Base-by-base conservation (phyloP, 2,329 filamentous ascomycete species). In the Colletotrichum gloeosporioides region DNA sequence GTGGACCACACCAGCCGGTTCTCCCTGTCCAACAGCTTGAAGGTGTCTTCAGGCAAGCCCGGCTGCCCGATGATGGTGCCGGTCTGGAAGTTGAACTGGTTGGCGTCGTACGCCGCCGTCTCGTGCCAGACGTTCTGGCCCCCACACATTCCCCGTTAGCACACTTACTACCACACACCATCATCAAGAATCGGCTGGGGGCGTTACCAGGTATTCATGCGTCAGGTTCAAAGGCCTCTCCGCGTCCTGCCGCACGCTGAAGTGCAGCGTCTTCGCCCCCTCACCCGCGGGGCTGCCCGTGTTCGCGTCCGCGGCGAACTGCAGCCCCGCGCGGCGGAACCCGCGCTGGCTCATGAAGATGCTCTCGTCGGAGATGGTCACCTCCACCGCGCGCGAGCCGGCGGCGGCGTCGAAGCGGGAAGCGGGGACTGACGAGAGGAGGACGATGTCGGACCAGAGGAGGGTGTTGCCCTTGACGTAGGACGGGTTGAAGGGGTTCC, bases 271-370 rank as follows among this genome's bases (percentile, higher is more conserved):
- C 81, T 81, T 82, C 74, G 83, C 77, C 34, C 84, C 84, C 57
- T 70, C 76, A 27, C 78, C 81, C 0, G 84, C 86, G 0, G 84
- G 83, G 36, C 85, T 83, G 63, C 80, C 82, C 44, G 79, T 81
- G 80, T 88, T 88, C 64, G 80, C 80, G 80, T 88, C 86, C 72
- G 81, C 83, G 74, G 82, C 80, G 80, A 88, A 85, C 81, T 86
- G 86, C 67, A 88, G 80, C 1, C 87, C 87, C 5, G 84, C 86
- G 61, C 87, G 83, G n/a, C 87, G 84, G 83, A 88, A 88, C 27
- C 86, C 87, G 59, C 84, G 82, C 81, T 88, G 86, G 36, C 78
- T 81, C 82, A 87, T 85, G 82, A 88, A 88, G 80, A 88, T 83
- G 81, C 84, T 86, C 69, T 80, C 75, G 81, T 88, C 87, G 79